phyloP scores from a whole-genome alignment of 2,329 filamentous ascomycete species.

The Cephalotrichum gorgonifer region DNA sequence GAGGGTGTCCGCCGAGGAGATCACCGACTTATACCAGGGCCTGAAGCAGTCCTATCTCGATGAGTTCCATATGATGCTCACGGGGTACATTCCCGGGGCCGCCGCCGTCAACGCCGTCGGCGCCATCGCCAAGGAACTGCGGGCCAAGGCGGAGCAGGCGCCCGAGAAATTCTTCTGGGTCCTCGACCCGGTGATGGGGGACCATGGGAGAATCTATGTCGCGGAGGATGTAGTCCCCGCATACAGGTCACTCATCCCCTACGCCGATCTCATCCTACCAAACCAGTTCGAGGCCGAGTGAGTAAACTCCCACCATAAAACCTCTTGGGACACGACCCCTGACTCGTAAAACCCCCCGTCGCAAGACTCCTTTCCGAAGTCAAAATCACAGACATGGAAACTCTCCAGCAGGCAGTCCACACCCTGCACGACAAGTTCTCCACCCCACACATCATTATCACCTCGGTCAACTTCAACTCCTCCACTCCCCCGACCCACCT shows the following conservation, averaged over 20 bases:
- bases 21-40: conserved; percentile 74
- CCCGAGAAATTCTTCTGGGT: conserved; percentile 92
- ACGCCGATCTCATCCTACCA: conserved; percentile 85
- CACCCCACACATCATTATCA: conserved; percentile 85
- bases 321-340: not conserved
- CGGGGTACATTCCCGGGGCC: conserved; percentile 86
- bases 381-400: conserved; percentile 65
- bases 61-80: conserved; percentile 88
- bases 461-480: conserved; percentile 64
- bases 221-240: conserved; percentile 83
- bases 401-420: conserved; percentile 63
- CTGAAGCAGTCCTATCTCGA: conserved; percentile 75
- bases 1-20: conserved; percentile 69
- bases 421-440: conserved; percentile 65
- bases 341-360: not conserved
- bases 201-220: conserved; percentile 87
- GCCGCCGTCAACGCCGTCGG: conserved; percentile 77
- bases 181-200: conserved; percentile 95
- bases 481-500: conserved; percentile 43
- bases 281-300: conserved; percentile 98
- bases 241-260: conserved; percentile 67
- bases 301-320: conserved; percentile 17
- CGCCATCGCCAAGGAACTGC: conserved; percentile 70
- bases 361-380: conserved; percentile 77
- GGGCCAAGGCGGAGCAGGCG: conserved; percentile 47